Evolutionary conservation across 495 filamentous ascomycete species (phyloP), one percentile per base, ranked within the genome.

Genomic region (Neurospora africana): DNA sequence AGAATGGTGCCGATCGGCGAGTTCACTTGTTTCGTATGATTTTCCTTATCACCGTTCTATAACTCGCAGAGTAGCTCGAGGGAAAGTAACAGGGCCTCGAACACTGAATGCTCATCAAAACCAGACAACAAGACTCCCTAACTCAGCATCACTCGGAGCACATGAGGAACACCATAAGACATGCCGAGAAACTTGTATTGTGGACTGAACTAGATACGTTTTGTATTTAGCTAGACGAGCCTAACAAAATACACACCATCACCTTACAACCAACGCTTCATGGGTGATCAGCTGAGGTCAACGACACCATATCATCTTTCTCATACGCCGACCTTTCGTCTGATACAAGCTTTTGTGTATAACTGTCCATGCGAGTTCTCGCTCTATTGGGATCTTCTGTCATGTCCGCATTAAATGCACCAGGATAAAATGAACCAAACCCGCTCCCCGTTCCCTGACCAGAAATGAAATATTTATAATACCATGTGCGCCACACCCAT

Each of bases 391-490:
- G 53, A 35, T 65, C 53, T 65, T 65, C 53, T 65, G 53, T 65
- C 53, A 65, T 65, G 53, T 65, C 53, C 53, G 53, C 53, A 65
- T 65, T 65, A 65, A 65, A 65, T 65, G 53, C 53, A 65, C 53
- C 53, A 65, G 15, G 53, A 65, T 65, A 65, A 65, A 65, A 65
- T 65, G 53, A 65, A 65, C 53, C 53, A 65, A 65, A 71, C 69
- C 53, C 41, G 41, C 69, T 71, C 38, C 33, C 30, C 30, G 27
- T 67, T 44, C 69, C 43, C 41, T 71, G 43, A 71, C 41, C 41
- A 67, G 43, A 71, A 67, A 67, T 67, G 27, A 71, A 44, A 71
- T 71, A 71, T 67, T 71, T 58, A 65, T 71, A 58, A 71, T 30
- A 67, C 53, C 38, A 71, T 68, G 43, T 33, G 41, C 53, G 53